Conservation (phyloP, 495 filamentous ascomycete genomes). For the Hypoxylon subgilvum region DNA sequence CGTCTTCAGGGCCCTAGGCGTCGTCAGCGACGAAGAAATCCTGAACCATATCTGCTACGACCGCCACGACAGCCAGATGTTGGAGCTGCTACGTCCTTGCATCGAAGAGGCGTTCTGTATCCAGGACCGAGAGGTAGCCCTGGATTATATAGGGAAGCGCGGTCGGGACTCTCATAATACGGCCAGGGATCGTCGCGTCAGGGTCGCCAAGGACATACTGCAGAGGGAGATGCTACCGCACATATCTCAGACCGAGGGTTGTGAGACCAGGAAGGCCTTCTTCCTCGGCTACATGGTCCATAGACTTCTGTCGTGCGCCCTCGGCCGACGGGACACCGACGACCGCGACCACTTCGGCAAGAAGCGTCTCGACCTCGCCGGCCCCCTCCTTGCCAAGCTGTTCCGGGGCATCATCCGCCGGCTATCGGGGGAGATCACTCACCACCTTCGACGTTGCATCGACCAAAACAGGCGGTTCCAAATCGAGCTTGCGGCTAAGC, state of each 20-base stretch:
- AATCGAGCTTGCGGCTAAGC: constrained; percentile 86
- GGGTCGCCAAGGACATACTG: constrained; percentile 89
- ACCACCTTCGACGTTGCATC: constrained; percentile 88
- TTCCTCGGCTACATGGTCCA: constrained; percentile 99
- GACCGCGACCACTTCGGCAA: constrained; percentile 99
- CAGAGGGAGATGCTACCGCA: constrained; percentile 97
- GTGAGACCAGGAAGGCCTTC: constrained; percentile 95
- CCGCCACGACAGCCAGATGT: constrained; percentile 90
- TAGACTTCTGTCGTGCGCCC: constrained; percentile 84
- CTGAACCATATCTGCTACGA: constrained; percentile 97
- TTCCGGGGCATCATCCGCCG: constrained; percentile 88
- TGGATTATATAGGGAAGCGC: constrained; percentile 95
- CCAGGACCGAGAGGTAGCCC: constrained; percentile 91
- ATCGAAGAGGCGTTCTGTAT: constrained; percentile 96
- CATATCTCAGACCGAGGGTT: constrained; percentile 94
- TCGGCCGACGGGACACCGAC: constrained; percentile 89
- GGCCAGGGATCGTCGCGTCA: constrained; percentile 83
- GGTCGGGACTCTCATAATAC: constrained; percentile 72
- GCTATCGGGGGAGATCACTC: constrained; percentile 84
- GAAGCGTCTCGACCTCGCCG: constrained; percentile 95
- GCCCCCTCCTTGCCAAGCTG: constrained; percentile 88
- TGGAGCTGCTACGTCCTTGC: constrained; percentile 95
- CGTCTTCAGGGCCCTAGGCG: constrained; percentile 92
- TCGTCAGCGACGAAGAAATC: constrained; percentile 98
- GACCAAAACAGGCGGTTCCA: constrained; percentile 88